Conservation (phyloP, 2,329 filamentous ascomycete species). For the Zopfia rhizophila region DNA sequence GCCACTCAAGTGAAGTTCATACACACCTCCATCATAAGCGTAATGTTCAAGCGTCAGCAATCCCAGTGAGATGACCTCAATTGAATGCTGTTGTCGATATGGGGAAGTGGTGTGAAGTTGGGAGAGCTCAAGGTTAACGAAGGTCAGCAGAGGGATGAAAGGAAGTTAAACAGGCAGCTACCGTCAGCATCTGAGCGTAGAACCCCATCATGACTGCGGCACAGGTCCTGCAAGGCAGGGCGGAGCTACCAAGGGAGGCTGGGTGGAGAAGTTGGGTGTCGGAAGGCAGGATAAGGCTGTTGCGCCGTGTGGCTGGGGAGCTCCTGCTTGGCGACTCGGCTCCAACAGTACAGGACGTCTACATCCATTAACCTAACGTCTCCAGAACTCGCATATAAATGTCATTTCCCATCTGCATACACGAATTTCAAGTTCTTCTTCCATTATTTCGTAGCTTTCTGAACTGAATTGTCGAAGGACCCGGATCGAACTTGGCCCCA, state of each 20-base stretch:
- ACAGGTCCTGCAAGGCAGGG: slow-evolving; percentile 5
- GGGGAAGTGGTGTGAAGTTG: background rate
- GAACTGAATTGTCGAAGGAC: too few relatives aligned
- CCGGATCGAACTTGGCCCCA: too few relatives aligned
- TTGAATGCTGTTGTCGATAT: background rate
- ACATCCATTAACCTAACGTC: too few relatives aligned
- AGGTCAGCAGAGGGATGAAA: background rate
- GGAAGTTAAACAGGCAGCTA: background rate
- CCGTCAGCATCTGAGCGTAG: slow-evolving; percentile 3
- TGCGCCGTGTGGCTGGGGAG: slow-evolving; percentile 6
- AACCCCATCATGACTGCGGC: slow-evolving; percentile 8
- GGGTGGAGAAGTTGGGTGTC: slow-evolving; percentile 2
- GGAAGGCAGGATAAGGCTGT: background rate
- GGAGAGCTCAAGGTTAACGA: background rate
- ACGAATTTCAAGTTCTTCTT: too few relatives aligned
- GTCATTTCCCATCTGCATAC: too few relatives aligned
- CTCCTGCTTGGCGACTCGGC: too few relatives aligned
- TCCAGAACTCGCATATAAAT: too few relatives aligned
- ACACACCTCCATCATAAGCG: slow-evolving; percentile 12
- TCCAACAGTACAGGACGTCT: too few relatives aligned
- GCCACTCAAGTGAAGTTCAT: background rate
- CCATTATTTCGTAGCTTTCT: too few relatives aligned
- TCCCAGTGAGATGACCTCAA: background rate
- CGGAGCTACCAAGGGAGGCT: slow-evolving; percentile 11
- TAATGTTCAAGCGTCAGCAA: background rate